Base-by-base conservation (phyloP, 768 basidiomycete species). In the Boletus patriciae region DNA sequence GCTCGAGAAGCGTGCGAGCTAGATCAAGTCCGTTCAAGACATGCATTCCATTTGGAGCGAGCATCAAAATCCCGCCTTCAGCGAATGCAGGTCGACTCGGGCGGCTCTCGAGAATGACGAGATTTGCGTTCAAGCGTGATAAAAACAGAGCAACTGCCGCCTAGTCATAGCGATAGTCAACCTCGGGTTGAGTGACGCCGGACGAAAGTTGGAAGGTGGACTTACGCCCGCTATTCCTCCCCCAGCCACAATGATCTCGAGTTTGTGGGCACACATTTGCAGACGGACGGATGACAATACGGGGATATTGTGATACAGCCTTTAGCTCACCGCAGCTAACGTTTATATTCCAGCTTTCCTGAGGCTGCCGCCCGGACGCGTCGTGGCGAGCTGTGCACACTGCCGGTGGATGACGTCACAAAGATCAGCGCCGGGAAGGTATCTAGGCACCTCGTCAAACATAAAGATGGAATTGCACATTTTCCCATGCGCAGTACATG, bases 41-140 rank as follows among this genome's bases (percentile, higher is more conserved):
- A 23, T 67, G 52, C 66, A 72, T 64, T 29, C 69, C 71, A 37
- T 71, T 71, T 4, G 67, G 62, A 25, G 55, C 67, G 37, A 73
- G 46, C 69, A 69, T 64, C 57, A 71, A 47, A 16, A 71, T 61
- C 0, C 65, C 69, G 21, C 67, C 65, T 55, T 67, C 66, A 15
- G 59, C 37, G n/a, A 59, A 29, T 11, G 46, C n/a, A 7, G 60
- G 61, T 42, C 67, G 63, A 15, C 54, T 19, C 4, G 54, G 47
- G 16, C 71, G 61, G 27, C 57, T 50, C 50, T 71, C 69, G 23
- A 73, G 65, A 42, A 71, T 54, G 21, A 44, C 53, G 34, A 69
- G 29, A 33, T 62, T 52, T 9, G 18, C 40, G 37, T 61, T 33
- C 4, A 71, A 43, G 45, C 52, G 63, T 15, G 67, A 73, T 23